Evolutionary conservation across 768 basidiomycete genomes (phyloP).

Genomic region (Tylopilus sp.): DNA sequence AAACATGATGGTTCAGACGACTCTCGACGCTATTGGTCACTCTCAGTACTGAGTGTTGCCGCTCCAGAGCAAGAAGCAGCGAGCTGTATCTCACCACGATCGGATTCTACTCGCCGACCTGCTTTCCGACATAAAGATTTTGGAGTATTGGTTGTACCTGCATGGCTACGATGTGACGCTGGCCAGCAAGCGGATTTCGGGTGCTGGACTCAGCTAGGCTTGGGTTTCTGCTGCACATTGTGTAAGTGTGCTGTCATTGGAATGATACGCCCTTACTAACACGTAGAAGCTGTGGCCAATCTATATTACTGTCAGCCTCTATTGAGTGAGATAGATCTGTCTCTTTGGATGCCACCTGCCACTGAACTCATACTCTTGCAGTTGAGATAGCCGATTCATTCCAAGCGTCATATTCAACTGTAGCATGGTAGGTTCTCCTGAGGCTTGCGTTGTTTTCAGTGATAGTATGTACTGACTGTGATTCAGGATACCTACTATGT

Average conservation of each 20-base stretch:
- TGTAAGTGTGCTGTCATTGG: constrained; percentile 26
- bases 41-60: constrained; percentile 10
- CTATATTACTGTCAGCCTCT: constrained; percentile 83
- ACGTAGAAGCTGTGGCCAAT: constrained; percentile 47
- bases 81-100: neutral
- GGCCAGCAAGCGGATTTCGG: constrained; percentile 36
- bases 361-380: neutral
- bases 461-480: constrained; percentile 6
- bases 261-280: neutral
- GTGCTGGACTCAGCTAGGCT: constrained; percentile 39
- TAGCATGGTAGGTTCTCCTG: constrained; percentile 27
- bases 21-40: constrained; percentile 14
- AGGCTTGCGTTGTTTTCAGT: neutral
- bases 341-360: neutral
- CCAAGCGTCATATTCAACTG: constrained; percentile 29
- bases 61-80: constrained; percentile 5
- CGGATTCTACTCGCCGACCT: neutral
- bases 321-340: constrained; percentile 45
- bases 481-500: constrained; percentile 56
- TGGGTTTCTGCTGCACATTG: constrained; percentile 48
- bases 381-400: constrained; percentile 38
- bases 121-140: constrained; percentile 29
- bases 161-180: constrained; percentile 38
- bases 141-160: constrained; percentile 46
- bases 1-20: constrained; percentile 6